These are phyloP conservation scores for Vinca minor DNA, from an alignment of 257 asterid genomes.

Conservation along the genomic window DNA sequence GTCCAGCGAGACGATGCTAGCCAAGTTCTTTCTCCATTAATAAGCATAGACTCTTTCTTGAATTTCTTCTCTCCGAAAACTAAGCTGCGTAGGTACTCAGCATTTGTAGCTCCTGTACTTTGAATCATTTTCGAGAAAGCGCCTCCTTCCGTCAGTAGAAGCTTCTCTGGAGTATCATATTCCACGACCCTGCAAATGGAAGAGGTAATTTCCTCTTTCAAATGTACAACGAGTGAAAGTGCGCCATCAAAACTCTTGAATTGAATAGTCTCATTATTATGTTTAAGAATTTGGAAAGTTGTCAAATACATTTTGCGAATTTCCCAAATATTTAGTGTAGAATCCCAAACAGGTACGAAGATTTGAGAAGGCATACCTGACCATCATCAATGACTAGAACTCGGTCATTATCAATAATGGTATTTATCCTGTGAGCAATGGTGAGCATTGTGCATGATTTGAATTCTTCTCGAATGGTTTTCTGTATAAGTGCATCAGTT, in stretches of 20 bases:
- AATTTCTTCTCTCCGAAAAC: conserved; percentile 32
- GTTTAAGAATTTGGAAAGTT: no score
- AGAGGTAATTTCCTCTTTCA: neutral
- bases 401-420: conserved; percentile 82
- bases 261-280: neutral
- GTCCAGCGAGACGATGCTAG: conserved; percentile 38
- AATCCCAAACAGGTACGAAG: neutral
- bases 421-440: conserved; percentile 90
- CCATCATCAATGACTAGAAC: conserved; percentile 83
- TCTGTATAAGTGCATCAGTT: conserved; percentile 92
- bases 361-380: conserved; percentile 36
- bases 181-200: conserved; percentile 57
- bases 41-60: conserved; percentile 10
- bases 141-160: conserved; percentile 58
- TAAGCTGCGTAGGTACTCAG: conserved; percentile 71
- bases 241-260: neutral
- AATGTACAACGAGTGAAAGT: neutral
- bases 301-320: neutral
- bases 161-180: conserved; percentile 63
- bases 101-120: conserved; percentile 92
- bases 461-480: conserved; percentile 89
- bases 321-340: neutral
- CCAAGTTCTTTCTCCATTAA: conserved; percentile 32
- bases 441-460: conserved; percentile 89
- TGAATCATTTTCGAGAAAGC: conserved; percentile 95